Conservation (phyloP, 129 eudicot species). For the Rutidosis leptorrhynchoides region DNA sequence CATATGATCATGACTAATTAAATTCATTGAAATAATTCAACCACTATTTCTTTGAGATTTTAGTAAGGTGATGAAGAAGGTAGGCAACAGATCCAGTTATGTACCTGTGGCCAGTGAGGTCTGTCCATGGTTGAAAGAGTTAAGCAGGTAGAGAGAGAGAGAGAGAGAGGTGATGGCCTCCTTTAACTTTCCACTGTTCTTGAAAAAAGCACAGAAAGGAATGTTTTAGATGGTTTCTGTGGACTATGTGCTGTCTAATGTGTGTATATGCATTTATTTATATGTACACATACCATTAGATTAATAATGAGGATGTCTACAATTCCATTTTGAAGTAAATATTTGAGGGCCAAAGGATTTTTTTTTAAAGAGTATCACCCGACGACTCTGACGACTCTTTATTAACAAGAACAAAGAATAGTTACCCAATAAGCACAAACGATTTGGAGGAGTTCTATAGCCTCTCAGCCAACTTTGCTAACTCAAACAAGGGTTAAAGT, state of each 20-base stretch:
- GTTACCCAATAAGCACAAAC: too few species aligned
- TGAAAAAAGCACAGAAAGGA: slow-evolving; percentile 42
- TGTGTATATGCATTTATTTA: slow-evolving; percentile 15
- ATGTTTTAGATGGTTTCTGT: slow-evolving; percentile 45
- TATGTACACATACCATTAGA: background rate
- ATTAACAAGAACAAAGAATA: too few species aligned
- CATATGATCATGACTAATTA: slow-evolving; percentile 26
- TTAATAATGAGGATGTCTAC: background rate
- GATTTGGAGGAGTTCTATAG: too few species aligned
- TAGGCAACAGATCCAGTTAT: slow-evolving; percentile 21
- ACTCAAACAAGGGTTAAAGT: too few species aligned
- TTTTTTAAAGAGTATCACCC: too few species aligned
- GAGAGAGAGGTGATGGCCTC: slow-evolving; percentile 25
- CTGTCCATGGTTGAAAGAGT: slow-evolving; percentile 44
- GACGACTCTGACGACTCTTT: too few species aligned
- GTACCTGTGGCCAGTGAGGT: slow-evolving; percentile 72
- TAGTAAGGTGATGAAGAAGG: slow-evolving; percentile 23
- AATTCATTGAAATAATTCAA: slow-evolving; percentile 17
- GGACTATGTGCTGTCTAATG: slow-evolving; percentile 34
- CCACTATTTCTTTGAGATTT: background rate
- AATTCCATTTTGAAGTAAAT: too few species aligned
- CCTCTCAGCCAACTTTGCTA: too few species aligned
- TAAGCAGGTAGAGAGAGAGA: background rate
- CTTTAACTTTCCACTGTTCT: slow-evolving; percentile 41
- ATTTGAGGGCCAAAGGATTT: too few species aligned